Evolutionary conservation across 108 stramenopile genomes (phyloP), one percentile per base, ranked within the genome.

Genomic region (Skeletonema grethae): DNA sequence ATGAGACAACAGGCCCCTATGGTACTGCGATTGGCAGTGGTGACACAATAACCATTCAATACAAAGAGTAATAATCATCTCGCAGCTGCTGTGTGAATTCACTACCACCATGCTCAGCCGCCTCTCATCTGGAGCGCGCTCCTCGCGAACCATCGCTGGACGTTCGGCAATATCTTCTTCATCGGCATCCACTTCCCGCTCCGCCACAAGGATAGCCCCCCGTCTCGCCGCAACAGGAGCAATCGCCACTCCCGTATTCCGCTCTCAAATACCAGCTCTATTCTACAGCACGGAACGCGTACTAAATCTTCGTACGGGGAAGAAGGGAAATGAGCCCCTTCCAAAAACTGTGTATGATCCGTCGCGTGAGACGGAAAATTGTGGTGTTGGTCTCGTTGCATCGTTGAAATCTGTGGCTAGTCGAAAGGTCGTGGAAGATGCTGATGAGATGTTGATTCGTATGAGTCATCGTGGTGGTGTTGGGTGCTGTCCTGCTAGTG

Each of bases 391-490:
- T 46, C 65, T 96, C 28, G 92, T 96, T 61, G 95, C 95, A 22
- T 89, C 88, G 18, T 74, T 96, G 39, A 91, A 94, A 67, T 89
- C 89, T 18, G 79, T 90, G 57, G 85, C 96, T 1, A 86, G 85
- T 59, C 86, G 98, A 7, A 86, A 85, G 73, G 94, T 97, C 29
- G 95, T 98, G 36, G 87, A 94, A 53, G 94, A 96, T 72, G 96
- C 97, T 16, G 96, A 97, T 83, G 97, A 97, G 80, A 98, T 98
- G 98, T 80, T 98, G 39, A 90, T 98, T 55, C 90, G 98, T 34
- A 98, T 98, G 98, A 82, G 91, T 72, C 98, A 98, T 87, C 84
- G 98, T 59, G 98, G 98, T 35, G 96, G 96, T 24, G 93, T 93
- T 61, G 96, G 96, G 8, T 97, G 94, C 63, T 94, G 95, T 78